A percentile compares a stretch with the other conserved stretches of the same genome.
Conservation (phyloP, 2,329 filamentous ascomycete genomes). For the Fusarium sp. region DNA sequence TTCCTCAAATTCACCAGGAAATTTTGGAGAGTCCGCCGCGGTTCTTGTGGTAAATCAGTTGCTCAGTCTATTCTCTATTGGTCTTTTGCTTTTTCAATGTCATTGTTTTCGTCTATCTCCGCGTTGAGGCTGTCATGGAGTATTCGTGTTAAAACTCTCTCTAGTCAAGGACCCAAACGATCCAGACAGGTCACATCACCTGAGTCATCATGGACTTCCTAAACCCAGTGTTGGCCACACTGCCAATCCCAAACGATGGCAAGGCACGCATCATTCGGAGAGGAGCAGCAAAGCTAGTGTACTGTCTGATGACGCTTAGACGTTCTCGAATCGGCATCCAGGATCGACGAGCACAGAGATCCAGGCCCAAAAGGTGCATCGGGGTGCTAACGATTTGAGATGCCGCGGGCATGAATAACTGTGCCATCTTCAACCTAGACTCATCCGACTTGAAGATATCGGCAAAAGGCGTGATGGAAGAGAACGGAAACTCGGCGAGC, state of each 20-base stretch:
- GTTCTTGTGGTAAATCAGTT: not conserved
- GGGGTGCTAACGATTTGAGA: slow-evolving; percentile 42
- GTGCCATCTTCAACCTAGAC: slow-evolving; percentile 39
- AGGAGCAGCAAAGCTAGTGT: slow-evolving; percentile 36
- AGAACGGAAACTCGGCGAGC: slow-evolving; percentile 36
- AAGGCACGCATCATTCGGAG: slow-evolving; percentile 39
- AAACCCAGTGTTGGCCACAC: slow-evolving; percentile 41
- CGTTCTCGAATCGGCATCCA: slow-evolving; percentile 34
- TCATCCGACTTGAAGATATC: slow-evolving; percentile 38
- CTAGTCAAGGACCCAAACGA: not conserved
- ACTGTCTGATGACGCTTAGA: slow-evolving; percentile 19
- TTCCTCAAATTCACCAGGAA: not conserved
- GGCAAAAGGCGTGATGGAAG: slow-evolving; percentile 29
- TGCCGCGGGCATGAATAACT: slow-evolving; percentile 38
- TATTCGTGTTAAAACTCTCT: slow-evolving; percentile 28
- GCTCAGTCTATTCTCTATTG: not conserved
- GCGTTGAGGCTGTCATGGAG: slow-evolving; percentile 35
- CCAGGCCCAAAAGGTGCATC: slow-evolving; percentile 41
- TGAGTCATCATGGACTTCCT: slow-evolving; percentile 34
- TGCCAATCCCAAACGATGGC: slow-evolving; percentile 40
- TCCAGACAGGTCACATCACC: slow-evolving; percentile 13
- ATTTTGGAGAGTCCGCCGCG: no score
- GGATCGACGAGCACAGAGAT: slow-evolving; percentile 32
- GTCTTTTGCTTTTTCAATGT: not conserved
- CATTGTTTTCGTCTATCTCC: not conserved